phyloP scores from a whole-genome alignment of 805 yeast species.

The Ogataea ramenticola region DNA sequence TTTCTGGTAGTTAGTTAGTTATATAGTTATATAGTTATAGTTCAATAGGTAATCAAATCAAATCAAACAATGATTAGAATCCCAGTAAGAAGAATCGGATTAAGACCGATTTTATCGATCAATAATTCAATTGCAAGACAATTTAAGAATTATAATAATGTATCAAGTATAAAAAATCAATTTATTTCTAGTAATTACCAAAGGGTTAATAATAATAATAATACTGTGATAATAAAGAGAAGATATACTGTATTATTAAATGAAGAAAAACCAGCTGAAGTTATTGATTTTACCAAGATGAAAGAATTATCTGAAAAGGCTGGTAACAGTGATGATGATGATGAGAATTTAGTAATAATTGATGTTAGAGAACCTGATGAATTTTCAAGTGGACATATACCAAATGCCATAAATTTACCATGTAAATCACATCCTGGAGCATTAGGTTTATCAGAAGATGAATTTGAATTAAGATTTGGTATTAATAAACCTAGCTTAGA shows the following conservation, averaged over 20 bases:
- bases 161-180: too few species aligned
- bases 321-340: conserved; percentile 26
- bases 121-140: too few species aligned
- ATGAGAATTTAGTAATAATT: conserved; percentile 51
- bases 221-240: too few species aligned
- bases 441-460: conserved; percentile 67
- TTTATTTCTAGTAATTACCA: too few species aligned
- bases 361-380: conserved; percentile 95
- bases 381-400: conserved; percentile 63
- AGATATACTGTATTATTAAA: conserved; percentile 20
- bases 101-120: too few species aligned
- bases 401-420: conserved; percentile 82
- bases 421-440: conserved; percentile 92
- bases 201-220: too few species aligned
- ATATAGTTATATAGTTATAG: too few species aligned
- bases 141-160: too few species aligned
- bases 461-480: conserved; percentile 75
- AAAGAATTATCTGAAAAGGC: conserved; percentile 31
- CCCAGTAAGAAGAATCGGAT: too few species aligned
- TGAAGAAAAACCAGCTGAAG: conserved; percentile 25
- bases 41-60: too few species aligned
- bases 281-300: conserved; percentile 20
- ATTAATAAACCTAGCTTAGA: conserved; percentile 68
- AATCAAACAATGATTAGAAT: too few species aligned
- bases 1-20: too few species aligned